Evolutionary conservation across 2,329 filamentous ascomycete species (phyloP), one percentile per base, ranked within the genome.

Genomic region (Penicillium brasilianum): DNA sequence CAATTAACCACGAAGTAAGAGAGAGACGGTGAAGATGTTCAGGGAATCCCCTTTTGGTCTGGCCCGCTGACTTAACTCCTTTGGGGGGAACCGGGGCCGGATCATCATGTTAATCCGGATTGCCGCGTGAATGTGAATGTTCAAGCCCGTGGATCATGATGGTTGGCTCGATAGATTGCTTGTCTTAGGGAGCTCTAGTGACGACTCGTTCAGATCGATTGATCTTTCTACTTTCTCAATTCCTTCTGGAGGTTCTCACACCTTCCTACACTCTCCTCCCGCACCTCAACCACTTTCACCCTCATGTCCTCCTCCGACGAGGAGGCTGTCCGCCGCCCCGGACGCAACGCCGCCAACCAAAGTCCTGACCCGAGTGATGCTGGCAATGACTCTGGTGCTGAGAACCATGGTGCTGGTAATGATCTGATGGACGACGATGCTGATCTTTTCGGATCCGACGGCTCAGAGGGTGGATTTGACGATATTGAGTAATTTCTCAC

Each of bases 391-490:
- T 65, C 62, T 34, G 62, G 54, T 7, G 61, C 51, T 28, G 66
- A 62, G 18, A 61, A 67, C 18, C 56, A 64, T 30, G 57, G 57
- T 14, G 32, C 51, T 28, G 57, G 50, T 36, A 30, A 25, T 22
- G 61, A 67, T 18, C 51, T 71, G 39, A 75, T 78, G 65, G 76
- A 73, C 25, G 70, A 74, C 30, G 76, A 77, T 54, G 78, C 73
- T 10, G 81, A 81, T 61, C 74, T 82, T 3, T 82, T 83, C 66
- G 81, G 81, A 4, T 81, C 79, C 3, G 74, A 76, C 43, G 80
- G 76, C 14, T 78, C 77, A n/a, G 80, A 81, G 37, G 75, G 69
- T 28, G 77, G 71, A 16, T 66, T 74, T 34, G 77, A 75, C 13
- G 61, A 72, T 37, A 61, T 63, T 54, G 72, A 75, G 77, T 79